These are phyloP conservation scores for Ascochyta pisi DNA, from an alignment of 2,329 filamentous ascomycete species.

Conservation along the genomic window DNA sequence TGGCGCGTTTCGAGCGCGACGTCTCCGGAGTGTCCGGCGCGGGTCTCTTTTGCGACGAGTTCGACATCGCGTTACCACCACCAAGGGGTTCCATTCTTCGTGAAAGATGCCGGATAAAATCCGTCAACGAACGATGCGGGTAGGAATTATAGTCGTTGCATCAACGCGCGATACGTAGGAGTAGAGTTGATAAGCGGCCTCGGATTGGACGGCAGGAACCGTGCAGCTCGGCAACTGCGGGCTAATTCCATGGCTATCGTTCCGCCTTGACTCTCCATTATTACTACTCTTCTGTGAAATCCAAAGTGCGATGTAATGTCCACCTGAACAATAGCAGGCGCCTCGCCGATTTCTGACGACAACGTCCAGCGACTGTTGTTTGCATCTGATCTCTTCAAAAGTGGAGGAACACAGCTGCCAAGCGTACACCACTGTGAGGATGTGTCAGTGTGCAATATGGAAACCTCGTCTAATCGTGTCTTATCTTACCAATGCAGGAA, in stretches of 20 bases:
- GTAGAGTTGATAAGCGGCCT: neutral
- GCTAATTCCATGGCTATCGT: neutral
- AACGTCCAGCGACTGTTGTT: too few relatives aligned
- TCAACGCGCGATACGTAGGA: neutral
- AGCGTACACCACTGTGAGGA: too few relatives aligned
- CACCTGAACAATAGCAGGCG: too few relatives aligned
- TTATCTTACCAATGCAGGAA: too few relatives aligned
- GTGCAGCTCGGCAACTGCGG: neutral
- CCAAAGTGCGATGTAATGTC: too few relatives aligned
- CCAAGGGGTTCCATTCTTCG: neutral
- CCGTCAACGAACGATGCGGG: neutral
- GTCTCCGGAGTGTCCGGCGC: conserved; percentile 15
- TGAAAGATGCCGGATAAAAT: neutral
- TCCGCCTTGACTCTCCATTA: neutral
- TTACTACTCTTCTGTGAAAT: too few relatives aligned
- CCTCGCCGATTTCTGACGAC: too few relatives aligned
- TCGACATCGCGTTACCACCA: neutral
- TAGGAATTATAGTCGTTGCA: neutral
- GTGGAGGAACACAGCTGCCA: too few relatives aligned
- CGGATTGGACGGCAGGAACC: neutral
- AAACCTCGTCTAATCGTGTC: too few relatives aligned
- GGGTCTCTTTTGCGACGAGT: conserved; percentile 23
- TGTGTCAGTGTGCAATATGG: too few relatives aligned
- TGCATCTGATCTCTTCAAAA: too few relatives aligned
- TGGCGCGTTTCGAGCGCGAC: conserved; percentile 27